Conservation (phyloP, 2,329 filamentous ascomycete genomes). For the Lizonia empirigonia region DNA sequence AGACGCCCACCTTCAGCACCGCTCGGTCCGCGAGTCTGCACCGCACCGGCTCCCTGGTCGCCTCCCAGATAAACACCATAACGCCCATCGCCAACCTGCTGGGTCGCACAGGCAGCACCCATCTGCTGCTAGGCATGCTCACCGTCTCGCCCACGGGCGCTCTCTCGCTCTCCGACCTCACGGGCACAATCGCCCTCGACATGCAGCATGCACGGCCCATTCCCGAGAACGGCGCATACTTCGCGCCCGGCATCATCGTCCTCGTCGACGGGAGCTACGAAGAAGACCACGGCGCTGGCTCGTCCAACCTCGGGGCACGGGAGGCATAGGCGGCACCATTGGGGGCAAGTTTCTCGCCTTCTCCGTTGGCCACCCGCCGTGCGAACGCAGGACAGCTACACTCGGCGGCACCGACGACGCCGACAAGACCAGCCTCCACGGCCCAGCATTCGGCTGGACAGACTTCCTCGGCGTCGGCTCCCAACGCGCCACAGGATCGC, state of each 20-base stretch:
- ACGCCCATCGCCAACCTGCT: slow-evolving; percentile 79
- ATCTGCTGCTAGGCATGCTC: slow-evolving; percentile 86
- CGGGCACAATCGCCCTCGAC: slow-evolving; percentile 85
- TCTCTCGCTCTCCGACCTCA: slow-evolving; percentile 82
- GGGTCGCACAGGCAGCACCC: slow-evolving; percentile 80
- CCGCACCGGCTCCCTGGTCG: slow-evolving; percentile 61
- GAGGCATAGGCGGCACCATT: slow-evolving; percentile 85
- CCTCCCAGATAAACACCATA: slow-evolving; percentile 73
- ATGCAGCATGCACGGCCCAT: slow-evolving; percentile 79
- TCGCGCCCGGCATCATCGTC: slow-evolving; percentile 93
- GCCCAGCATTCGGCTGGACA: slow-evolving; percentile 81
- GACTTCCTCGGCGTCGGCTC: slow-evolving; percentile 93
- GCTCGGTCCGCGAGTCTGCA: slow-evolving; percentile 58
- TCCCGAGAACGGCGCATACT: slow-evolving; percentile 87
- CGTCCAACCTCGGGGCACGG: slow-evolving; percentile 70
- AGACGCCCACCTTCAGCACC: slow-evolving; percentile 75
- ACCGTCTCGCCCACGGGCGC: slow-evolving; percentile 79
- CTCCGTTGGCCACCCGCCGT: slow-evolving; percentile 88
- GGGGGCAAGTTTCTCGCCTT: slow-evolving; percentile 92
- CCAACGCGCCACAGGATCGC: slow-evolving; percentile 78
- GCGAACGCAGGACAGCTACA: slow-evolving; percentile 80
- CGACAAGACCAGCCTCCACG: slow-evolving; percentile 46
- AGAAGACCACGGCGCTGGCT: slow-evolving; percentile 78
- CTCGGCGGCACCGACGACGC: slow-evolving; percentile 68
- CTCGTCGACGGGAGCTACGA: slow-evolving; percentile 96